Evolutionary conservation across 1,284 basidiomycete species (phyloP), one percentile per base, ranked within the genome.

Genomic region (Quambalaria eucalypti): DNA sequence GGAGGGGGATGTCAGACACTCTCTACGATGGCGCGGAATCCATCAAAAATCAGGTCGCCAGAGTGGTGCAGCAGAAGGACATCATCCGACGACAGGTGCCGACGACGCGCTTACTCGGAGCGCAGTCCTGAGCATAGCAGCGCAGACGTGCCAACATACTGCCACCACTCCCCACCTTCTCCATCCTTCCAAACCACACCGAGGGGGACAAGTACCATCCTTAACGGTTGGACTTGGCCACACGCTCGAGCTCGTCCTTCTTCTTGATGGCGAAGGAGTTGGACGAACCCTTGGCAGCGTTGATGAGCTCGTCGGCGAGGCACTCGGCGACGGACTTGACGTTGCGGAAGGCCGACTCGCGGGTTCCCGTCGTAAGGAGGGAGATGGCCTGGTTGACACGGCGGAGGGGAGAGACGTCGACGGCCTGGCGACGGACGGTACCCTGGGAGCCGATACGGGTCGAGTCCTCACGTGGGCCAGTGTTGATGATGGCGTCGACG

Each of bases 381-480:
- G 92, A 81, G 77, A 98, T 83, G 56, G 93, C 86, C 82, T 98
- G 95, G 84, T 99, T 99, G 78, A 98, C 95, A 71, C 95, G 84
- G 75, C 95, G 87, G 65, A 98, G 84, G 69, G 95, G 95, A 38
- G 95, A 98, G 57, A 99, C 95, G 82, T 99, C 95, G 79, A 99
- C 95, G 70, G 95, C 95, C 81, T 99, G 95, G 77, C 95, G 90
- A 80, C 95, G 88, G 78, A 98, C 95, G 73, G 95, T 98, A 80
- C 95, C 95, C 81, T 97, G 92, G 58, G 95, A 98, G 67, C 95
- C 95, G 76, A 99, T 99, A 82, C 95, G 91, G 71, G 95, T 99
- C 64, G 92, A 97, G 82, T 99, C 95, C 83, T 99, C 95, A 78
- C 95, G 88, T 68, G 95, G 95, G 74, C 95, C 95, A 67, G 93